Evolutionary conservation across 352 stramenopile genomes (phyloP), one percentile per base, ranked within the genome.

Genomic region (Elongisporangium prolatum): DNA sequence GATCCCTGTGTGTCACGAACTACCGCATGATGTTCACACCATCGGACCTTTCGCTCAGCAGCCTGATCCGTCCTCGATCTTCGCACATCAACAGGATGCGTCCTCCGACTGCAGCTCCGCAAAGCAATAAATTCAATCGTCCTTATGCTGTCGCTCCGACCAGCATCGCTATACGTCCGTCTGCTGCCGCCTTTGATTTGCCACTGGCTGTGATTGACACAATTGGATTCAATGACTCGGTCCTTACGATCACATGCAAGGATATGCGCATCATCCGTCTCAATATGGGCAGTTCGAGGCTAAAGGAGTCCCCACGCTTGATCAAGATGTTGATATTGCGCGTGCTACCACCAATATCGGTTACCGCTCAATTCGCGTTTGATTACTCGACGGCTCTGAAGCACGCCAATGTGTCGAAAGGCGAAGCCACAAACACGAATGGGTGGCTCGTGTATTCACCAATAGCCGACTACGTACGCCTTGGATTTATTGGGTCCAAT

Each of bases 231-330:
- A 68, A 11, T 67, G 66, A 71, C 6, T 49, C 85, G 25, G 82
- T 84, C 63, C 56, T 88, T 10, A 22, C 76, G 24, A 73, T 88
- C 17, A 34, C 65, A 18, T 82, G 75, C 56, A 84, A 84, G 48
- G 77, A 88, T 37, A 52, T 80, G 8, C 75, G 74, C 11, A 83
- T 74, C 52, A 69, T 86, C 21, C 75, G 72, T 0, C 61, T 86
- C 4, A 63, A 74, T 9, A 78, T 88, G 73, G 70, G 84, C 61
- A 71, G 84, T 56, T 75, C 73, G 24, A 79, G 78, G 82, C 84
- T 62, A 77, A 75, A 56, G 68, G 61, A 2, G 69, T 75, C 44
- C 63, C 72, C 16, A 70, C 74, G 69, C 17, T 77, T 70, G 16
- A 63, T 70, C 0, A 67, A 87, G 44, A 67, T 74, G 28, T 86